Conservation (phyloP, 176 grass and related monocot genomes). For the Phragmites australis region DNA sequence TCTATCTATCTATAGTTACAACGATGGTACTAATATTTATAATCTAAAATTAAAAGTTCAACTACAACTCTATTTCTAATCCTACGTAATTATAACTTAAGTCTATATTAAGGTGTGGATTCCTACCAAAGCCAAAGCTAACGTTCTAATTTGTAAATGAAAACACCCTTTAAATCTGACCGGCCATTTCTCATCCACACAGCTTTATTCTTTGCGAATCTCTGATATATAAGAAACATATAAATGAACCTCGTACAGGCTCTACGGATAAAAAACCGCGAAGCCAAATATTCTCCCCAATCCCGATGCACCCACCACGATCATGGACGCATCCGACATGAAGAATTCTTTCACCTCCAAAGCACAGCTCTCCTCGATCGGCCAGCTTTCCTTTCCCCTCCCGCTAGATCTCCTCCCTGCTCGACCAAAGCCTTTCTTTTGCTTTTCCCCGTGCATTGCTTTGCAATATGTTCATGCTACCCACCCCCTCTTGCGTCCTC, state of each 20-base stretch:
- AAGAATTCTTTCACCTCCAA: constrained; percentile 61
- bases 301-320: constrained; percentile 38
- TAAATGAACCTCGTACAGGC: constrained; percentile 48
- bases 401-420: constrained; percentile 33
- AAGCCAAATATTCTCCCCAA: constrained; percentile 47
- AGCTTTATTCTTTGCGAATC: neutral
- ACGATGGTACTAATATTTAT: no score
- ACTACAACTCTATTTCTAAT: no score
- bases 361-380: constrained; percentile 10
- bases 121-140: constrained; percentile 4
- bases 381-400: constrained; percentile 28
- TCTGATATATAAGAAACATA: neutral
- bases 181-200: neutral
- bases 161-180: neutral
- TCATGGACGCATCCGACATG: constrained; percentile 44
- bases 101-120: constrained; percentile 6
- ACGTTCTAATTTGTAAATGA: neutral
- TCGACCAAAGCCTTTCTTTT: constrained; percentile 42
- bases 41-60: no score
- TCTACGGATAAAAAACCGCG: constrained; percentile 7
- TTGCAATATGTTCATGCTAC: constrained; percentile 29
- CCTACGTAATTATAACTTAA: no score
- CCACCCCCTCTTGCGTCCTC: constrained; percentile 47
- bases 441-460: constrained; percentile 52
- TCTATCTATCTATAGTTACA: no score